phyloP scores from a whole-genome alignment of 345 rosid species.

The Eucalyptus paniculata region DNA sequence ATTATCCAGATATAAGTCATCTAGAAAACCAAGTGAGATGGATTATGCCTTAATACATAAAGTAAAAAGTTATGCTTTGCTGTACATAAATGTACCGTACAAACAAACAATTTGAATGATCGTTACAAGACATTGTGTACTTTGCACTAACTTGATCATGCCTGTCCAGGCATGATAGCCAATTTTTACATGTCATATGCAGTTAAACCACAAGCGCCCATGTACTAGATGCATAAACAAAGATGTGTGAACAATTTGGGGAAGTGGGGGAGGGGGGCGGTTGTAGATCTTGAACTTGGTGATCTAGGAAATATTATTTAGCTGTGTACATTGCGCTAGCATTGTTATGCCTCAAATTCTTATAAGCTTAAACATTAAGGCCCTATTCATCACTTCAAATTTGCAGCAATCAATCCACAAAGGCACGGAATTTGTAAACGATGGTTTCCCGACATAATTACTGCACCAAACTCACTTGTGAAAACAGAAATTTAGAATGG shows the following conservation, averaged over 20 bases:
- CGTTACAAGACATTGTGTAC: neutral
- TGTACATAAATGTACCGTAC: neutral
- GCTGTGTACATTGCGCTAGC: neutral
- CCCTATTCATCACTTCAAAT: neutral
- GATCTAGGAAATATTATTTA: neutral
- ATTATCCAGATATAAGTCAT: neutral
- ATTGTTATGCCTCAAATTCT: neutral
- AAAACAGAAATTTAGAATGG: conserved; percentile 71
- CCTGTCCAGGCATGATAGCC: neutral
- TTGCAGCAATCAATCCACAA: neutral
- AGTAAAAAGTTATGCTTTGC: neutral
- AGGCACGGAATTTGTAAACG: neutral
- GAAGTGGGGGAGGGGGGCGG: neutral
- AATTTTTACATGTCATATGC: neutral
- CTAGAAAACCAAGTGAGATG: neutral
- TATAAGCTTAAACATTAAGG: neutral
- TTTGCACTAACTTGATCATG: neutral
- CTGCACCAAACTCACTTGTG: conserved; percentile 33
- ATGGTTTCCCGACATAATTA: neutral
- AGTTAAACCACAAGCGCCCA: neutral
- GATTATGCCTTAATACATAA: neutral
- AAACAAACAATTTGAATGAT: neutral
- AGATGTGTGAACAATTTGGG: neutral
- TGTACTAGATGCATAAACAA: neutral
- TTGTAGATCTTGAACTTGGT: neutral